A percentile compares a stretch with the other conserved stretches of the same genome.
phyloP scores from a whole-genome alignment of 768 basidiomycete genomes.

The Amanita exitialis region DNA sequence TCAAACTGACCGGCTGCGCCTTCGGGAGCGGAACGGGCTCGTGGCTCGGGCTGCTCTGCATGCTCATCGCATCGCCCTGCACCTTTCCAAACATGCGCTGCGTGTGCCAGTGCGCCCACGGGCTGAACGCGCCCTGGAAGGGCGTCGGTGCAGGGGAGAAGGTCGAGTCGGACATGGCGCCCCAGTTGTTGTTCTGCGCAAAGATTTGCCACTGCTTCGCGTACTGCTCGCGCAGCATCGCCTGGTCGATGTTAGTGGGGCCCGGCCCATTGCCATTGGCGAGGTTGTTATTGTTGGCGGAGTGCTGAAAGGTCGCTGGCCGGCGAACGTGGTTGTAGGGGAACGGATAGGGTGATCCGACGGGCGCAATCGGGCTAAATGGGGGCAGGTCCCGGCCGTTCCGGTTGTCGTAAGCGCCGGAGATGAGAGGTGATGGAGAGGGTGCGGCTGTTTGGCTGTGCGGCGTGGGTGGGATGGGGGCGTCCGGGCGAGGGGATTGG shows the following conservation, averaged over 20 bases:
- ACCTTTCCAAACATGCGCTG: slow-evolving; percentile 35
- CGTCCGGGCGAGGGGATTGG: slow-evolving; percentile 54
- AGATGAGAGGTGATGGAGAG: slow-evolving; percentile 58
- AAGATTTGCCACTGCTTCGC: slow-evolving; percentile 72
- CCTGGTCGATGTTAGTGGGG: slow-evolving; percentile 26
- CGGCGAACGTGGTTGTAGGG: slow-evolving; percentile 69
- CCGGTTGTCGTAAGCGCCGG: slow-evolving; percentile 31
- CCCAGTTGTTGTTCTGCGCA: slow-evolving; percentile 56
- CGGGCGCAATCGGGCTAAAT: slow-evolving; percentile 44
- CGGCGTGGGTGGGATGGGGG: slow-evolving; percentile 73
- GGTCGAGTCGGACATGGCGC: slow-evolving; percentile 57
- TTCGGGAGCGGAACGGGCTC: slow-evolving; percentile 49
- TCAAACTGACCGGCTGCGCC: slow-evolving; percentile 35
- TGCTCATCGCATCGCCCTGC: slow-evolving; percentile 39
- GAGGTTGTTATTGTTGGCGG: slow-evolving; percentile 14
- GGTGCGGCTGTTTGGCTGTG: slow-evolving; percentile 67
- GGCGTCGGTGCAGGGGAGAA: slow-evolving; percentile 72
- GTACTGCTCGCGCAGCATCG: slow-evolving; percentile 58
- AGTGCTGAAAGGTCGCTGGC: slow-evolving; percentile 26
- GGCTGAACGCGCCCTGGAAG: slow-evolving; percentile 57
- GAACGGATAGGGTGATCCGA: slow-evolving; percentile 73
- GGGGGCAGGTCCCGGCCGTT: slow-evolving; percentile 26
- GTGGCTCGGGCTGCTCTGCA: slow-evolving; percentile 65
- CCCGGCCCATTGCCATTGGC: slow-evolving; percentile 10
- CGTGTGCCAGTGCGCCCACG: slow-evolving; percentile 64